phyloP scores from a whole-genome alignment of 164 flowering plant genomes.

The Stephania cephalantha region DNA sequence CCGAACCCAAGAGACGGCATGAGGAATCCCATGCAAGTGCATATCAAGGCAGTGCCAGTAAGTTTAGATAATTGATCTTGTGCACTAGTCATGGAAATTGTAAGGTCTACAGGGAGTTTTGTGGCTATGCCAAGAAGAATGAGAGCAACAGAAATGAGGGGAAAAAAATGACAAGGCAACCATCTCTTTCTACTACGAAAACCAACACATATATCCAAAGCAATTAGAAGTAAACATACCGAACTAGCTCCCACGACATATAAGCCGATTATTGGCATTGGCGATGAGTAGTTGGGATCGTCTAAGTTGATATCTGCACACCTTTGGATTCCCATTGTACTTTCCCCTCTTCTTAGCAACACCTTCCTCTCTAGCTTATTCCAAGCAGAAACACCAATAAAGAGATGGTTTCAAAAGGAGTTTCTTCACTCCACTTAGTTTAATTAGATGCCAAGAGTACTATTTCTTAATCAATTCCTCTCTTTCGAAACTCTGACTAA shows the following conservation, averaged over 20 bases:
- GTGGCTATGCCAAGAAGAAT: constrained; percentile 1
- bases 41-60: background rate
- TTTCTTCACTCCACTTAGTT: too few species aligned
- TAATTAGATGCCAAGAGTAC: too few species aligned
- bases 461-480: too few species aligned
- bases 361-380: too few species aligned
- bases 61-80: constrained; percentile 12
- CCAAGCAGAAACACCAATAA: too few species aligned
- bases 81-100: constrained; percentile 4
- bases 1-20: constrained; percentile 4
- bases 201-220: background rate
- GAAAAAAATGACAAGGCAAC: constrained; percentile 7
- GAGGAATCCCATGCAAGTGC: constrained; percentile 4
- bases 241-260: background rate
- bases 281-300: background rate
- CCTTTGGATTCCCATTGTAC: too few species aligned
- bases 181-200: background rate
- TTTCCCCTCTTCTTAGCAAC: too few species aligned
- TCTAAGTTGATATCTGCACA: too few species aligned
- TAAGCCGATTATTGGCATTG: background rate
- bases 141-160: background rate
- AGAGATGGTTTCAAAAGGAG: too few species aligned
- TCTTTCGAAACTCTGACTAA: too few species aligned
- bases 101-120: constrained; percentile 11
- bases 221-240: background rate